Conservation (phyloP, 768 basidiomycete species). For the Trametes cinnabarina region DNA sequence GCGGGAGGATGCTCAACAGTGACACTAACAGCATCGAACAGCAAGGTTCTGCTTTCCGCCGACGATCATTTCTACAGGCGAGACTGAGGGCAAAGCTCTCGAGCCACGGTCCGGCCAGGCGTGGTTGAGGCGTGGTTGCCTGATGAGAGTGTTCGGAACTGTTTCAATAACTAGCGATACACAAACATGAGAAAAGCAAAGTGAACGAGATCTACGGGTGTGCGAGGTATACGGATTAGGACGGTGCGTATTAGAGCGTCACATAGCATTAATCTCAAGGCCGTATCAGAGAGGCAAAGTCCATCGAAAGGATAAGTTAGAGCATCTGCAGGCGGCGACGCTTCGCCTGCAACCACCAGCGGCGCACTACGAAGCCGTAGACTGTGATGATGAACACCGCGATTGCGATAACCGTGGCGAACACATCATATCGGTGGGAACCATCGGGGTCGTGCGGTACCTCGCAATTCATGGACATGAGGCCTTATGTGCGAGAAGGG, state of each 20-base stretch:
- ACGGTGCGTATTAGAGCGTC: not conserved
- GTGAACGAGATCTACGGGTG: not conserved
- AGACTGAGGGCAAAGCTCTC: no score
- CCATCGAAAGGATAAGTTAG: not conserved
- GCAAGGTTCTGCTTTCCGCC: no score
- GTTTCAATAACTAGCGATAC: not conserved
- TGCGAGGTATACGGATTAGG: not conserved
- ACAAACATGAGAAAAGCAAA: not conserved
- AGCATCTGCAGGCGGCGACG: conserved; percentile 26
- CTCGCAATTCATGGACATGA: conserved; percentile 64
- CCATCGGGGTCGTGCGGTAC: conserved; percentile 45
- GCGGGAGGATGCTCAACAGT: no score
- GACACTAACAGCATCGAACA: no score
- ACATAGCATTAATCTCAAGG: not conserved
- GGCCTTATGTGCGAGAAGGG: conserved; percentile 41
- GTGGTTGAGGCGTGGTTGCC: no score
- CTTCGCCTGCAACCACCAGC: conserved; percentile 64
- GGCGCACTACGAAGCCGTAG: conserved; percentile 49
- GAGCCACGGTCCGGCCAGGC: no score
- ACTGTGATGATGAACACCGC: conserved; percentile 43
- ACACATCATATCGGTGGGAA: conserved; percentile 44
- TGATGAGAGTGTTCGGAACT: not conserved
- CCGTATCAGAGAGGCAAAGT: not conserved
- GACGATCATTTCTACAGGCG: no score
- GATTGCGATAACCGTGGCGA: conserved; percentile 52